Percentiles rank a stretch among this genome's conserved stretches.
These are phyloP conservation scores for Backusella macrospora DNA, from an alignment of 192 early-diverging fungal genomes.

Conservation along the genomic window DNA sequence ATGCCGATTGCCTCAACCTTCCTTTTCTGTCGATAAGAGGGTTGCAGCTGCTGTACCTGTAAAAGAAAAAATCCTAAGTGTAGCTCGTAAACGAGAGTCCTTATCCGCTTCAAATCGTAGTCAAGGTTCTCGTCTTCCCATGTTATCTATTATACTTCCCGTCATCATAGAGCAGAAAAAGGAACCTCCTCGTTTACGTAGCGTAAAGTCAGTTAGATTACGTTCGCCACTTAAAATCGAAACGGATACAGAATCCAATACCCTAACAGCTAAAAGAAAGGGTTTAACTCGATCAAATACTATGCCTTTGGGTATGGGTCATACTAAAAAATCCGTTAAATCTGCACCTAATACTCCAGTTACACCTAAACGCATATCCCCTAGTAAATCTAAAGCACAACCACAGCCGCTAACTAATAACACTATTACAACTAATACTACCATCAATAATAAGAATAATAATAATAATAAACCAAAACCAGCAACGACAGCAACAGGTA, in stretches of 20 bases:
- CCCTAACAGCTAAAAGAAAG: background rate
- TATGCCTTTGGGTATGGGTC: conserved; percentile 5
- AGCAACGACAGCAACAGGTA: background rate
- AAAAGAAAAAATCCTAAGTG: conserved; percentile 26
- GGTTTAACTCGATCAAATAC: conserved; percentile 17
- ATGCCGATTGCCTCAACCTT: conserved; percentile 32
- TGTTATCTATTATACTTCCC: conserved; percentile 13
- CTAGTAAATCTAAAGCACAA: conserved; percentile 8
- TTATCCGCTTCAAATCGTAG: conserved; percentile 28
- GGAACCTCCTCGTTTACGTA: background rate
- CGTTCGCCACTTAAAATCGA: background rate
- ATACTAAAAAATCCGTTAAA: background rate
- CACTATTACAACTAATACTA: no score
- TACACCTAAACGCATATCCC: background rate
- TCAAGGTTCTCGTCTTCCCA: conserved; percentile 40
- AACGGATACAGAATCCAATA: background rate
- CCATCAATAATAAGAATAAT: no score
- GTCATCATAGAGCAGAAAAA: background rate
- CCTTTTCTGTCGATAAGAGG: conserved; percentile 16
- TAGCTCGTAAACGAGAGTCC: conserved; percentile 32
- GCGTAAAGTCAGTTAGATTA: conserved; percentile 11
- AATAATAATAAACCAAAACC: background rate
- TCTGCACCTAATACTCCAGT: background rate
- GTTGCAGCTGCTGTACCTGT: conserved; percentile 17
- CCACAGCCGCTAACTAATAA: background rate